Base-by-base conservation (phyloP, 2,329 filamentous ascomycete species). In the Sclerotinia glacialis region DNA sequence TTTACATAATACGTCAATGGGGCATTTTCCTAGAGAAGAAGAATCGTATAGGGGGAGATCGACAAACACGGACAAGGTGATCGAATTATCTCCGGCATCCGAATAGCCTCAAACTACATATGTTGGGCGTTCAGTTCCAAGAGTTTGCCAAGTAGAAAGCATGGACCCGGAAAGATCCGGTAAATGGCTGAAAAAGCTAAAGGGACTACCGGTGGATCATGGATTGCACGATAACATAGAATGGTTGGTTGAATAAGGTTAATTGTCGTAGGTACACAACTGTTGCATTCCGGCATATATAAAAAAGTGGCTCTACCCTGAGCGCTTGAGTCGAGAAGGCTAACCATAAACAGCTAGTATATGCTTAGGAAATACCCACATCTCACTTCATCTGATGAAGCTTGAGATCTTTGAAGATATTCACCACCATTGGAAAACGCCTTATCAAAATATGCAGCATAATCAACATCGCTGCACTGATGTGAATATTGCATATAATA, bases 361-460 rank as follows among this genome's bases (percentile, higher is more conserved):
- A 5, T 49, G 31, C 49, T n/a, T 16, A n/a, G 49, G 31, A 49
- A 28, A 26, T 26, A 61, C 11, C 44, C 58, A 61, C 44, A 40
- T 18, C n/a, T 37, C 44, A 61, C 44, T 49, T 61, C 58, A 47
- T 61, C 12, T 49, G 44, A 61, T 49, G 44, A 61, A 61, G 44
- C 37, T 49, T 61, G 28, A 23, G 58, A 61, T 61, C 31, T 61
- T 50, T 61, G n/a, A 26, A 61, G 58, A 61, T 49, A 37, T 61
- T 61, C 44, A 37, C 49, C 49, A 49, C 56, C 21, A 31, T 28
- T 47, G 21, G n/a, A 34, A 47, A 47, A 60, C 21, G 44, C 56
- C 42, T 47, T 47, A 34, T 60, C 42, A 60, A n/a, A 31, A 40
- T 34, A 14, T 34, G 31, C 44, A 26, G 23, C 58, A 21, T 61